Base-by-base conservation (phyloP, 805 yeast genomes). In the Isabelozyma heimii region DNA sequence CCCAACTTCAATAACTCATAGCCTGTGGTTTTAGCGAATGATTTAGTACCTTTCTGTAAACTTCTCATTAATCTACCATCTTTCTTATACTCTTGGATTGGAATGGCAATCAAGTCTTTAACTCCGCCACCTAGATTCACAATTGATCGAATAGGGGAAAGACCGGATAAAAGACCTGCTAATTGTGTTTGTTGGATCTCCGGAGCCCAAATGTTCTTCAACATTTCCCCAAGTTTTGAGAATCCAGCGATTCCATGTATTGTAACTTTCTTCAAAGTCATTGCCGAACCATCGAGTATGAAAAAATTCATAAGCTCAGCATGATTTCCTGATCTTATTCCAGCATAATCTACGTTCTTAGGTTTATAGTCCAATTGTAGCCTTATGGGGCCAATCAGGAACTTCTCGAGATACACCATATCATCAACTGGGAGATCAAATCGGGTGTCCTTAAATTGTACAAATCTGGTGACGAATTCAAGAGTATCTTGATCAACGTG, bases 401-500 rank as follows among this genome's bases (percentile, higher is more conserved):
- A 77, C 59, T 83, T 83, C 56, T 88, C 90, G 42, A 91, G 75
- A 59, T 81, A 91, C 1, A 82, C 59, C 5, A 81, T 77, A 49
- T 87, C 94, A 42, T 85, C 90, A 20, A 76, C 75, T n/a, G 83
- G 76, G 13, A 87, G 68, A 4, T 78, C 77, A 61, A 88, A 87
- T 49, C 94, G 67, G 1, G 70, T 56, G 58, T 89, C 96, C 59
- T 82, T 85, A 62, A 94, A 94, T 51, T 84, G 91, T 33, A 87
- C 82, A 67, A 90, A 94, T 37, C 97, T 72, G 0, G 83, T 80
- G 30, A 91, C 56, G 55, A 92, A 91, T 48, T 91, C 97, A 15
- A 91, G 72, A 0, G 97, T 89, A 59, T 92, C 98, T 63, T 94
- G 99, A 65, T 94, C 98, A 41, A 94, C 83, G 62, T 89, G 90